A percentile compares a stretch with the other conserved stretches of the same genome.
Conservation (phyloP, 1,284 basidiomycete species). For the Heterobasidion occidentale region DNA sequence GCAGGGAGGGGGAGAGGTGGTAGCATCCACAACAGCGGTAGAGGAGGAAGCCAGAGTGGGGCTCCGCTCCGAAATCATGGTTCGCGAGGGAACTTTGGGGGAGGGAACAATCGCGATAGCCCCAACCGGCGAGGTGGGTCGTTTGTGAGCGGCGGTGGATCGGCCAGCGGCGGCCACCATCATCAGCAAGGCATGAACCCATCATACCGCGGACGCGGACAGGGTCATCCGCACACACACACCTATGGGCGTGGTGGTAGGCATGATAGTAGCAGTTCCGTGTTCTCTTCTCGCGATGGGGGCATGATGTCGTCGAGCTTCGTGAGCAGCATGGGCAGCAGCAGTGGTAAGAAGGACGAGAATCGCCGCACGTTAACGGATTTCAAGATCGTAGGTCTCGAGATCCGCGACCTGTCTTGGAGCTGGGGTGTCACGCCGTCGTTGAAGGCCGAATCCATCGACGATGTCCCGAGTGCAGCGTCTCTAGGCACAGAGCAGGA, state of each 20-base stretch:
- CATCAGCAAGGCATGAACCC: slow-evolving; percentile 18
- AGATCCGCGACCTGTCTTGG: slow-evolving; percentile 70
- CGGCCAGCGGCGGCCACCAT: slow-evolving; percentile 23
- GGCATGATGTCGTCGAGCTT: slow-evolving; percentile 30
- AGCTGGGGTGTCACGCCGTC: slow-evolving; percentile 48
- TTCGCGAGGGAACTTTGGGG: slow-evolving; percentile 52
- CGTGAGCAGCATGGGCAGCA: slow-evolving; percentile 18
- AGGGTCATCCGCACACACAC: slow-evolving; percentile 22
- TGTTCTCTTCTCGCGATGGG: slow-evolving; percentile 38
- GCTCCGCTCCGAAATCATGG: slow-evolving; percentile 47
- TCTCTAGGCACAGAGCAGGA: slow-evolving; percentile 1
- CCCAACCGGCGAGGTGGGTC: slow-evolving; percentile 58
- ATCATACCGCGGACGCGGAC: slow-evolving; percentile 37
- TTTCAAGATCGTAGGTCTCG: slow-evolving; percentile 89
- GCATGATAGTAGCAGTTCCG: slow-evolving; percentile 37
- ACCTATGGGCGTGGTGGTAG: slow-evolving; percentile 38
- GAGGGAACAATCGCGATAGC: slow-evolving; percentile 42
- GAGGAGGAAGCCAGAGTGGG: slow-evolving; percentile 25
- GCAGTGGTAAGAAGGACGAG: slow-evolving; percentile 69
- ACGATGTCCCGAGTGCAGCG: not conserved
- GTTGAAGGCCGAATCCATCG: slow-evolving; percentile 8
- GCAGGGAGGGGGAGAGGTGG: slow-evolving; percentile 17
- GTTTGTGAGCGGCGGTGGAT: slow-evolving; percentile 35
- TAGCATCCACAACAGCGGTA: slow-evolving; percentile 5
- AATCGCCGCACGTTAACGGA: slow-evolving; percentile 85